Evolutionary conservation across 441 rosid species (phyloP), one percentile per base, ranked within the genome.

Genomic region (Gossypium trilobum): DNA sequence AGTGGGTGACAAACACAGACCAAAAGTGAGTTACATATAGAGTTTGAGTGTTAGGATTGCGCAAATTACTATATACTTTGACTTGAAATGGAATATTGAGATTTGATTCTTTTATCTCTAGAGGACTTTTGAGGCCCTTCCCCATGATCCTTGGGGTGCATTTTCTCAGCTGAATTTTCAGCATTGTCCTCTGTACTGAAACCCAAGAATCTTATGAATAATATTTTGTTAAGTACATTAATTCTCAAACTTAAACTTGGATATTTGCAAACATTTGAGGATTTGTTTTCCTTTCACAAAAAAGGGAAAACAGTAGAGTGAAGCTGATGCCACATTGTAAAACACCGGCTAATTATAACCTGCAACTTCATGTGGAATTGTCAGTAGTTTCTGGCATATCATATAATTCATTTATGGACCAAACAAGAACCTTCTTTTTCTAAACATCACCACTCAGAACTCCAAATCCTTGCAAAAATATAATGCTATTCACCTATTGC

Each of bases 361-460:
- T 70, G 52, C 63, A 70, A 68, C 16, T 16, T 68, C 72, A 68
- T 68, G 72, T 16, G 71, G 23, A 51, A 68, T 9, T 51, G 72
- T 68, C 72, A 51, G 72, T 51, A 27, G n/a, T 19, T 33, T 55
- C 61, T 54, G 73, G 46, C 60, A 16, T 51, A 11, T 36, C 44
- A 25, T 44, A 33, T 70, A 4, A 54, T 55, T 55, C 63, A 55
- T 70, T 70, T 70, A 55, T 54, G 52, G 63, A 70, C 51, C 73
- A 56, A 70, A 70, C 62, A 54, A 7, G 73, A 70, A 55, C 63
- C 73, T 55, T 70, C 73, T 54, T 69, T 54, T 55, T 50, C 63
- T 39, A 54, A 54, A 36, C 73, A 14, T 51, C 52, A 31, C 13
- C 2, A 55, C 33, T 39, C 63, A 70, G 52, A 55, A 10, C 52